Percentiles rank a stretch among this genome's conserved stretches.
These are phyloP conservation scores for Ogataea dorogensis DNA, from an alignment of 805 yeast genomes.

Conservation along the genomic window DNA sequence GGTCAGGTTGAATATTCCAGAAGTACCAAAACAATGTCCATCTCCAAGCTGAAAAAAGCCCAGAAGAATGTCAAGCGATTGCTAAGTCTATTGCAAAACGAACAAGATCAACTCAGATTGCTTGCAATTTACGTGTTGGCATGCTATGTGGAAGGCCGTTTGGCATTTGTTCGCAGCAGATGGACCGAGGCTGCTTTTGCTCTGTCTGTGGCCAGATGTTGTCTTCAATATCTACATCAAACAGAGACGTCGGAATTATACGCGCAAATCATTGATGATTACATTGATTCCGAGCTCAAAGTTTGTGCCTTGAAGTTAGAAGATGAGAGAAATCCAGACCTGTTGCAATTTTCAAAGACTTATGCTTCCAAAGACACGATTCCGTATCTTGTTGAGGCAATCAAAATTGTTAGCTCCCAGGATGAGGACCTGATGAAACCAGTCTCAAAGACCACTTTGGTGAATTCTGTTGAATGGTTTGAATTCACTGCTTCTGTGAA, in stretches of 20 bases:
- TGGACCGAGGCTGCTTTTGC: conserved; percentile 54
- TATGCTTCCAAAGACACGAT: conserved; percentile 35
- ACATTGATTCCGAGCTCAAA: conserved; percentile 65
- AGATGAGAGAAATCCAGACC: conserved; percentile 40
- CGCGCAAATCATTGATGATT: conserved; percentile 53
- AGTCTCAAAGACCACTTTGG: conserved; percentile 20
- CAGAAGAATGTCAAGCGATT: conserved; percentile 44
- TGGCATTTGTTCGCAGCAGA: conserved; percentile 49
- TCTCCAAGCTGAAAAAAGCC: conserved; percentile 69
- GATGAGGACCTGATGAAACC: conserved; percentile 40
- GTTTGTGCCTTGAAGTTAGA: conserved; percentile 34
- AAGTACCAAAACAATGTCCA: conserved; percentile 48
- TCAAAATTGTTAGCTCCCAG: conserved; percentile 35
- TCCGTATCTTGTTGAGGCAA: conserved; percentile 37
- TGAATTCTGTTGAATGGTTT: conserved; percentile 47
- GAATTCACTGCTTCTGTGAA: conserved; percentile 56
- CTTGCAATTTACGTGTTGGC: conserved; percentile 39
- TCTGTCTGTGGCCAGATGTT: conserved; percentile 60
- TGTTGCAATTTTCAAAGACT: conserved; percentile 48
- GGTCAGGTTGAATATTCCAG: conserved; percentile 48
- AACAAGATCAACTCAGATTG: conserved; percentile 32
- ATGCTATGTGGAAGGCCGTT: conserved; percentile 36
- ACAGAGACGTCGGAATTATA: conserved; percentile 40
- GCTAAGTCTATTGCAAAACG: conserved; percentile 39
- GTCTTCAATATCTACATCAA: conserved; percentile 51